Evolutionary conservation across 139 green algal species (phyloP), one percentile per base, ranked within the genome.

Genomic region (Volvox reticuliferus): DNA sequence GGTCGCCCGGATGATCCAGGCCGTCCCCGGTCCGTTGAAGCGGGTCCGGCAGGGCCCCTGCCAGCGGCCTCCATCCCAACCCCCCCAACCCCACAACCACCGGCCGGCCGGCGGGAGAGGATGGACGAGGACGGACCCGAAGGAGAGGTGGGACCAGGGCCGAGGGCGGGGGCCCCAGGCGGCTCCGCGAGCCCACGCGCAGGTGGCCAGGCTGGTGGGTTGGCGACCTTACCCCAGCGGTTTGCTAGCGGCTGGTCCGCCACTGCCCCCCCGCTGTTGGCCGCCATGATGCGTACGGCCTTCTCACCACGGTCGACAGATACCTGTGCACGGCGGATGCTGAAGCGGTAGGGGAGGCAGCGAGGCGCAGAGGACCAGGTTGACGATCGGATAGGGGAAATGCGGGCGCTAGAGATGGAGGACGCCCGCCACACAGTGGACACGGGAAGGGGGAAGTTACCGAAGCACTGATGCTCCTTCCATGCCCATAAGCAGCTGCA

Each of bases 261-360:
- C 36, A 94, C 88, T 13, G 37, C 75, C 13, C 92, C 92, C 22
- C 92, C 92, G 82, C 92, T 93, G 86, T 65, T 92, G 17, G 88
- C 92, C 12, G 92, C 89, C 89, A 93, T 94, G 89, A 94, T 94
- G 73, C 92, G 92, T 0, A 94, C 92, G 9, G 20, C 82, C 92
- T 94, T 94, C 89, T 94, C 92, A 33, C 89, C 92, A 19, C 35
- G 65, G 36, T 33, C 35, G 16, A 75, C 19, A 0, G 81, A 26
- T 3, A 94, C 92, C 30, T 93, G 86, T 1, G 86, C 89, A 16
- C 89, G 92, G 0, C 92, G 85, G 22, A 92, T 36, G 80, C 92
- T 94, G 89, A 63, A 37, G 26, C 2, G 30, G 36, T 55, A 24
- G 86, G 18, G 75, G 19, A 68, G 33, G 1, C 12, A 14, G 67